Percentiles rank a stretch among this genome's conserved stretches.
These are phyloP conservation scores for Lagenaria siceraria DNA, from an alignment of 306 rosid species.

Conservation along the genomic window DNA sequence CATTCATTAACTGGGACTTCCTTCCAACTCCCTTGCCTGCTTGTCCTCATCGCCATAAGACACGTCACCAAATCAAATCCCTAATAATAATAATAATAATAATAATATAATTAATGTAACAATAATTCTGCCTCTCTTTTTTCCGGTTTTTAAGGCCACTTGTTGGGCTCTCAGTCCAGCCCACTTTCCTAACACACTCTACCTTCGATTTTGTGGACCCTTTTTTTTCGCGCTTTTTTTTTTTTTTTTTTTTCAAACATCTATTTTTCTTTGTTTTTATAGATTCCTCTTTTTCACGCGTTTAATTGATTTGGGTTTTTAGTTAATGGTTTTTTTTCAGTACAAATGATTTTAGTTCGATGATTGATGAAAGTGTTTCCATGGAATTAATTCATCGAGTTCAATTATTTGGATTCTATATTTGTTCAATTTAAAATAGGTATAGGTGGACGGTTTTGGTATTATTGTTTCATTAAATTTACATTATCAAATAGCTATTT, in stretches of 20 bases:
- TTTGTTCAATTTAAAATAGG: neutral
- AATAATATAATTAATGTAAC: too few species aligned
- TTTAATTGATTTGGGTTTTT: too few species aligned
- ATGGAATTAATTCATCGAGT: neutral
- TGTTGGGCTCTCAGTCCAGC: neutral
- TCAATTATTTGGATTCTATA: neutral
- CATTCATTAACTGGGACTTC: neutral
- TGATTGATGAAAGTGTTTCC: neutral
- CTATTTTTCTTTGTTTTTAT: neutral
- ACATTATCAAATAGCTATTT: neutral
- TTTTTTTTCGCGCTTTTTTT: too few species aligned
- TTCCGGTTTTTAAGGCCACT: neutral
- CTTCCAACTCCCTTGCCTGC: neutral
- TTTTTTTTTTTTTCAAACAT: too few species aligned
- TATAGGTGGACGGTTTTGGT: neutral
- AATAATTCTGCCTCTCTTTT: too few species aligned
- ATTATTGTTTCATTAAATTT: neutral
- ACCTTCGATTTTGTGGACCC: neutral
- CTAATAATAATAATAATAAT: too few species aligned
- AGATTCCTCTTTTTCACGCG: neutral
- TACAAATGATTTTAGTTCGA: neutral
- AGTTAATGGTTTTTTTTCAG: too few species aligned
- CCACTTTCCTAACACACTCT: neutral
- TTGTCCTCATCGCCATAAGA: neutral
- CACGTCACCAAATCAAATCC: neutral